phyloP scores from a whole-genome alignment of 306 rosid species.

The Rosa lucieae region DNA sequence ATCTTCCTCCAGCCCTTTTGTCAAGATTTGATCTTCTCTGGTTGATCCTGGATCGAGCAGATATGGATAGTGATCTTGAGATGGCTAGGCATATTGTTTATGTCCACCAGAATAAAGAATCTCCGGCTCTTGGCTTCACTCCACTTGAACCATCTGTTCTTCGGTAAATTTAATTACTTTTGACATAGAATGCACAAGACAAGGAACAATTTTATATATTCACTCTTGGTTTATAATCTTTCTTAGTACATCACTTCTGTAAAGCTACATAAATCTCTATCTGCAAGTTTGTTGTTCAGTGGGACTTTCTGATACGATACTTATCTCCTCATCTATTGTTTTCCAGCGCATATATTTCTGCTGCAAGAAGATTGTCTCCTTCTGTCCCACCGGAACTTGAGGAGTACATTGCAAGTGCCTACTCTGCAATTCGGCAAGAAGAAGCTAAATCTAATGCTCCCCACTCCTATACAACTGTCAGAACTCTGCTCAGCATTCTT shows the following conservation, averaged over 20 bases:
- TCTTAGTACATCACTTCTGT: neutral
- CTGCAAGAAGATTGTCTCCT: constrained; percentile 94
- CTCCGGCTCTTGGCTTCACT: constrained; percentile 90
- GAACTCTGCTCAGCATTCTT: constrained; percentile 97
- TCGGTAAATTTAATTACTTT: constrained; percentile 53
- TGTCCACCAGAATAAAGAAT: constrained; percentile 90
- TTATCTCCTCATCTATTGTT: neutral
- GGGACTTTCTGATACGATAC: constrained; percentile 10
- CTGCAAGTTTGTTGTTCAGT: neutral
- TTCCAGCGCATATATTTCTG: constrained; percentile 81
- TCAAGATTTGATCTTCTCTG: constrained; percentile 97
- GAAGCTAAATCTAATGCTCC: constrained; percentile 88
- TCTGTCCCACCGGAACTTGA: constrained; percentile 75
- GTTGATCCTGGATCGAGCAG: constrained; percentile 98
- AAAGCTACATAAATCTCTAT: neutral
- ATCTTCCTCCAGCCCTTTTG: constrained; percentile 93
- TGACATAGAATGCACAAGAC: constrained; percentile 4
- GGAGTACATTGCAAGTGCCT: constrained; percentile 94
- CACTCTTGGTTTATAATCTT: constrained; percentile 10
- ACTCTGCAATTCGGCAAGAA: constrained; percentile 89
- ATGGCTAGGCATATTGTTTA: constrained; percentile 94
- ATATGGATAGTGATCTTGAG: constrained; percentile 97
- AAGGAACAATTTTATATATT: constrained; percentile 13
- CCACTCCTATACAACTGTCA: constrained; percentile 89
- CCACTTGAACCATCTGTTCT: constrained; percentile 96